Percentiles rank a stretch among this genome's conserved stretches.
Conservation (phyloP, 139 green algal genomes). For the Diplosphaera chodatii region DNA sequence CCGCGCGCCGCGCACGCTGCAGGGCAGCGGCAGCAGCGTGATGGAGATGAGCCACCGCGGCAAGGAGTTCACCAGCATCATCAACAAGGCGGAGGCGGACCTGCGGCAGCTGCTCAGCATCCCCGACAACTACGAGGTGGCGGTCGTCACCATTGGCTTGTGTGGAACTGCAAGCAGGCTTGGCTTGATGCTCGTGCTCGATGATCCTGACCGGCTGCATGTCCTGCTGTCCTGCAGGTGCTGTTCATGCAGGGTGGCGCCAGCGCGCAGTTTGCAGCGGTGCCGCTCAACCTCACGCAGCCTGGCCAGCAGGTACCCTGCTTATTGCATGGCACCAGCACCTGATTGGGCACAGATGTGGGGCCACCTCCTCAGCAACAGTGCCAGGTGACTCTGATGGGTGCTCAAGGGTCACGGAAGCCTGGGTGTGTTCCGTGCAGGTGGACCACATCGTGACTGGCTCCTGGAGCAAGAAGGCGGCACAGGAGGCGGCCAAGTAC, state of each 20-base stretch:
- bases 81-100: constrained; percentile 86
- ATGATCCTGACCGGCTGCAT: neutral
- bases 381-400: too few species aligned
- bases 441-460: constrained; percentile 95
- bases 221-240: constrained; percentile 18
- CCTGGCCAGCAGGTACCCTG: constrained; percentile 34
- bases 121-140: constrained; percentile 91
- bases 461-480: constrained; percentile 91
- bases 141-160: neutral
- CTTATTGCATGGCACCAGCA: neutral
- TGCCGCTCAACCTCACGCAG: constrained; percentile 87
- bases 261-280: constrained; percentile 86
- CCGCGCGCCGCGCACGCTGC: neutral
- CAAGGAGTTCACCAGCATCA: constrained; percentile 91
- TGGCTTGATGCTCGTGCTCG: too few species aligned
- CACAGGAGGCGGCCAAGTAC: constrained; percentile 79
- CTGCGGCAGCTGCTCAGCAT: constrained; percentile 86
- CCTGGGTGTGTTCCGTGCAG: too few species aligned
- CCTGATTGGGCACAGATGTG: too few species aligned
- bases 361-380: too few species aligned
- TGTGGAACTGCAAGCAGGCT: too few species aligned
- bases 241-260: constrained; percentile 91
- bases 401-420: too few species aligned
- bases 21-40: constrained; percentile 82
- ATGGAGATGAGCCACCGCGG: constrained; percentile 99